Evolutionary conservation across 202 grass and related monocot genomes (phyloP).

Genomic region (Eragrostis tef): DNA sequence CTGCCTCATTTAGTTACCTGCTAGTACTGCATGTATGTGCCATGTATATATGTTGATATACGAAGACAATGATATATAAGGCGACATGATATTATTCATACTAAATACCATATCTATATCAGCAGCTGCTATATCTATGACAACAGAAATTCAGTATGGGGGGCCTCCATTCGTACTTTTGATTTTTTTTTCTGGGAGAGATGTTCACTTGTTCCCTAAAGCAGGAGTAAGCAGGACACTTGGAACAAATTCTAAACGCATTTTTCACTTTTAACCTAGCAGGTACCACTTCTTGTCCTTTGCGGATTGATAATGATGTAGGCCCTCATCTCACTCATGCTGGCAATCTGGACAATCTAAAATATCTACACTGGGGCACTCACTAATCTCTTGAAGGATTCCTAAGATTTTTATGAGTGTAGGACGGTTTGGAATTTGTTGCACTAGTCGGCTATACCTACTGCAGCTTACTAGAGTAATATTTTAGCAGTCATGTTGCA

Average conservation of each 20-base stretch:
- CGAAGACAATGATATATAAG: neutral
- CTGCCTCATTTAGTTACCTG: neutral
- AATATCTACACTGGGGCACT: neutral
- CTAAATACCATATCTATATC: neutral
- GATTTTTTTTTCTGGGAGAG: neutral
- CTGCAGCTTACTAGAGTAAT: neutral
- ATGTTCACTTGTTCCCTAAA: conserved; percentile 7
- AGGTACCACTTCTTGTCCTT: neutral
- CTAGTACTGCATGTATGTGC: neutral
- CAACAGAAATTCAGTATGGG: neutral
- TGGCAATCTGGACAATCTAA: neutral
- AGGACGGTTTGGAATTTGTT: neutral
- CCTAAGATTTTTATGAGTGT: neutral
- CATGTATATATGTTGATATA: neutral
- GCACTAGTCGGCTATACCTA: neutral
- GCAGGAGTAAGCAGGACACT: neutral
- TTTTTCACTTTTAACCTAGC: neutral
- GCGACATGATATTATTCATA: neutral
- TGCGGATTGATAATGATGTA: conserved; percentile 14
- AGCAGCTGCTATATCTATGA: neutral
- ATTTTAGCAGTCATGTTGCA: neutral
- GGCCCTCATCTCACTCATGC: neutral
- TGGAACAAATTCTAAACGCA: conserved; percentile 36
- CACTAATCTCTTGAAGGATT: neutral
- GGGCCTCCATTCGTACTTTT: neutral